These are phyloP conservation scores for Bothriochloa decipiens DNA, from an alignment of 176 grass and related monocot species.

Conservation along the genomic window DNA sequence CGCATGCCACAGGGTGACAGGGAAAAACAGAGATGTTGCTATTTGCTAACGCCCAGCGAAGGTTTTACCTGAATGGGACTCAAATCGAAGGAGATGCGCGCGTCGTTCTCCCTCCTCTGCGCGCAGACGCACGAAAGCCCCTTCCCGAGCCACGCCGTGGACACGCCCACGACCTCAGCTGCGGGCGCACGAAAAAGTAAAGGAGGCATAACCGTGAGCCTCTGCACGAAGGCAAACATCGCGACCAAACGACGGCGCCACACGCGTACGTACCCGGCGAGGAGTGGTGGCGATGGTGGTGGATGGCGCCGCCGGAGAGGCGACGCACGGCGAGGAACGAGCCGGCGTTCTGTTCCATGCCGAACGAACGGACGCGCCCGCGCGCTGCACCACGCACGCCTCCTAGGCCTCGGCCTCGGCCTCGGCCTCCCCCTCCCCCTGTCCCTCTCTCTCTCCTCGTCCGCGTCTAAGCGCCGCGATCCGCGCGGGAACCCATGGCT, in stretches of 20 bases:
- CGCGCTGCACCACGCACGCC: conserved; percentile 19
- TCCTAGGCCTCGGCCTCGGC: background rate
- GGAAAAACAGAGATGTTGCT: background rate
- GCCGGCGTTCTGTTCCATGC: conserved; percentile 61
- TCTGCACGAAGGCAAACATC: background rate
- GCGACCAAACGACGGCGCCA: background rate
- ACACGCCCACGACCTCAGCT: conserved; percentile 84
- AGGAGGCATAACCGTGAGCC: conserved; percentile 9
- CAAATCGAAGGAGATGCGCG: conserved; percentile 77
- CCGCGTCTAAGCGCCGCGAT: conserved; percentile 42
- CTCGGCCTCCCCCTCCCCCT: background rate
- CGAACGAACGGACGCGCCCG: background rate
- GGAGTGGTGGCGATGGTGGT: conserved; percentile 47
- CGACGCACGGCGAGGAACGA: conserved; percentile 74
- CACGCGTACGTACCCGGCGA: conserved; percentile 62
- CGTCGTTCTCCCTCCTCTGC: conserved; percentile 84
- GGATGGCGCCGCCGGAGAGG: conserved; percentile 48
- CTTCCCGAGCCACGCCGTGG: conserved; percentile 96
- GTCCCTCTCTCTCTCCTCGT: background rate
- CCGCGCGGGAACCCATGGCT: conserved; percentile 44
- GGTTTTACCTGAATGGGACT: conserved; percentile 70
- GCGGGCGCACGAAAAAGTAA: background rate
- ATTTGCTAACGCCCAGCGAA: background rate
- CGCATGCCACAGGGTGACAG: background rate
- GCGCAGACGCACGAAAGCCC: conserved; percentile 96